Evolutionary conservation across 2,329 filamentous ascomycete genomes (phyloP).

Genomic region (Fusarium sp.): DNA sequence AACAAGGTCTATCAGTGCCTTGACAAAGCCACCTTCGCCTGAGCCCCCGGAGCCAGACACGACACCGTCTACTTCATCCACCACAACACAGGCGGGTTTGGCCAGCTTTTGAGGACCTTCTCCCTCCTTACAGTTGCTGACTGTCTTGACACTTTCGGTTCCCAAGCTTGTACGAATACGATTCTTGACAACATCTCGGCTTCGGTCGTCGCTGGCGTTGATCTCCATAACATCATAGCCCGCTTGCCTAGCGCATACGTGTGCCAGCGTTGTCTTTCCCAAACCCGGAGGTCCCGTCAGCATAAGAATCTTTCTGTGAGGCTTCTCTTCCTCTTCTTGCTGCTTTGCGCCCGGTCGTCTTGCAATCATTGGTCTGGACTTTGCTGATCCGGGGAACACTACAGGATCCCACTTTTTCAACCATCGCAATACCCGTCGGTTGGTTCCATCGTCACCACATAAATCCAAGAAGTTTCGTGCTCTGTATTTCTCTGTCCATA

Average conservation of each 20-base stretch:
- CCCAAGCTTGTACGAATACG: conserved; percentile 92
- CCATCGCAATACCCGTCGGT: conserved; percentile 91
- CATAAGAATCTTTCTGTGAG: conserved; percentile 89
- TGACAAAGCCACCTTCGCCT: conserved; percentile 95
- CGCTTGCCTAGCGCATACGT: conserved; percentile 95
- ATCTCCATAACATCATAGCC: conserved; percentile 98
- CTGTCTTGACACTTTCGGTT: conserved; percentile 91
- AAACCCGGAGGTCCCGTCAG: conserved; percentile 93
- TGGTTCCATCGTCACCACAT: conserved; percentile 94
- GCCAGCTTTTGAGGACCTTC: conserved; percentile 76
- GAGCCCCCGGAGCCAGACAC: conserved; percentile 82
- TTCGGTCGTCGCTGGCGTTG: conserved; percentile 97
- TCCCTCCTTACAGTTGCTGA: conserved; percentile 72
- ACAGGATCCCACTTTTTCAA: conserved; percentile 93
- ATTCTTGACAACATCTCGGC: conserved; percentile 88
- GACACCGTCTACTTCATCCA: conserved; percentile 97
- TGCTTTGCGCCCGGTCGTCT: conserved; percentile 61
- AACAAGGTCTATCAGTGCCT: conserved; percentile 92
- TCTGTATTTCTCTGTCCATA: conserved; percentile 99
- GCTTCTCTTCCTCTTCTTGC: conserved; percentile 76
- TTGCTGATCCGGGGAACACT: conserved; percentile 85
- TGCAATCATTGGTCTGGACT: conserved; percentile 65
- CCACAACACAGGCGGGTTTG: conserved; percentile 91
- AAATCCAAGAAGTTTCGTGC: conserved; percentile 93
- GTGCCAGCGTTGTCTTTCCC: conserved; percentile 95